These are phyloP conservation scores for Plasmodium chabaudi DNA, from an alignment of 169 alveolate species.

Conservation along the genomic window DNA sequence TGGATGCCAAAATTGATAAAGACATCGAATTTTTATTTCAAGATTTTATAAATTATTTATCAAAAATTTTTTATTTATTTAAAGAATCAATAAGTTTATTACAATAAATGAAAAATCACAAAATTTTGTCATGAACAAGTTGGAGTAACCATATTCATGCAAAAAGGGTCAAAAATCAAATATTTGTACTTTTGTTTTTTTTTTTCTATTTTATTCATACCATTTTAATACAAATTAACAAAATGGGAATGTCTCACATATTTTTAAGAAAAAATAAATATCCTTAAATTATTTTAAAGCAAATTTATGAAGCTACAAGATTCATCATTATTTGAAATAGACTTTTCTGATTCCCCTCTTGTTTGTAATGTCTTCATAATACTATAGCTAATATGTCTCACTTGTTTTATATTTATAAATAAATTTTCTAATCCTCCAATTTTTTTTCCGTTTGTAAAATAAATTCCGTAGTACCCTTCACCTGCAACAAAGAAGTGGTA, in stretches of 20 bases:
- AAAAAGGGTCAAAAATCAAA: too few relatives aligned
- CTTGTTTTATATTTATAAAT: conserved; percentile 68
- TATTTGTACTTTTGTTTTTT: too few relatives aligned
- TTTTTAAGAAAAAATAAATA: too few relatives aligned
- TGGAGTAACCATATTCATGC: too few relatives aligned
- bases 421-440: conserved; percentile 59
- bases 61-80: conserved; percentile 35
- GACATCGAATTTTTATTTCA: conserved; percentile 24
- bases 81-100: conserved; percentile 27
- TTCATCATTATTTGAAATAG: conserved; percentile 63
- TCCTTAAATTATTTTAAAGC: neutral
- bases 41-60: conserved; percentile 44
- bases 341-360: conserved; percentile 49
- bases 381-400: conserved; percentile 59
- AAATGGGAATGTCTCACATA: too few relatives aligned
- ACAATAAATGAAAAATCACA: neutral
- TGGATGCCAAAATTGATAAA: conserved; percentile 2
- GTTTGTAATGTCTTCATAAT: conserved; percentile 59
- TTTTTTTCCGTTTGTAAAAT: conserved; percentile 69
- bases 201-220: too few relatives aligned
- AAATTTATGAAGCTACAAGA: conserved; percentile 48
- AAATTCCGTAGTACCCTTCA: conserved; percentile 54
- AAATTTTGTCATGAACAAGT: too few relatives aligned
- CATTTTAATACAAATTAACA: too few relatives aligned
- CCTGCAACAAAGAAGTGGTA: conserved; percentile 1